These are phyloP conservation scores for Cucurbita moschata DNA, from an alignment of 306 rosid species.

Conservation along the genomic window DNA sequence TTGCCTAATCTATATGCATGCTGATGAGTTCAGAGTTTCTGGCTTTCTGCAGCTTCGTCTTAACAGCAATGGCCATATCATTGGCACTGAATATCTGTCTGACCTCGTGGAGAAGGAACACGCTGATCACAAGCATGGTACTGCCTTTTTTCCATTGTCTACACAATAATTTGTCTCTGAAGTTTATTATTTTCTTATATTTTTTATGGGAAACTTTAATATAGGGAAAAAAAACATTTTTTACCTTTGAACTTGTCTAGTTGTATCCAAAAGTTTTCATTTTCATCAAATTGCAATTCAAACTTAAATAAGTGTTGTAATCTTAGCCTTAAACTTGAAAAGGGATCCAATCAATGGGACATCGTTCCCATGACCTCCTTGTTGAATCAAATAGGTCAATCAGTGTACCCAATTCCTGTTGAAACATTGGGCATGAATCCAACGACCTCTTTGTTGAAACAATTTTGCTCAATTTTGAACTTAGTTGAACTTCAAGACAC, in stretches of 20 bases:
- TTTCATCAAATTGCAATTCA: background rate
- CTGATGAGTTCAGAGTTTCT: conserved; percentile 17
- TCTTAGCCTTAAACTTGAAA: background rate
- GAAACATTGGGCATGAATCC: too few species aligned
- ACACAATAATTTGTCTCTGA: background rate
- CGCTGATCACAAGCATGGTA: conserved; percentile 52
- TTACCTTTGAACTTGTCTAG: too few species aligned
- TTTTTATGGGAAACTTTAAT: background rate
- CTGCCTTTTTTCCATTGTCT: conserved; percentile 2
- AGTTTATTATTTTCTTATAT: background rate
- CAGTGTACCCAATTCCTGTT: too few species aligned
- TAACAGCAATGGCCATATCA: conserved; percentile 59
- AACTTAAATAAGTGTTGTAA: background rate
- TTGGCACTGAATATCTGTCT: conserved; percentile 85
- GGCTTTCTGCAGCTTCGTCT: conserved; percentile 66
- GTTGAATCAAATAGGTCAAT: too few species aligned
- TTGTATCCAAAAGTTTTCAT: background rate
- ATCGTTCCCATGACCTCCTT: too few species aligned
- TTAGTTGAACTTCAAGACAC: background rate
- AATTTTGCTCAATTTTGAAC: background rate
- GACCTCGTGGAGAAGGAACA: conserved; percentile 96
- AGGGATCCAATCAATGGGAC: background rate
- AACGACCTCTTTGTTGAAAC: too few species aligned
- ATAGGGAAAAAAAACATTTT: background rate
- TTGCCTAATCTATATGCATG: background rate